A percentile compares a stretch with the other conserved stretches of the same genome.
Conservation (phyloP, 2,329 filamentous ascomycete species). For the Hymenoscyphus repandus region DNA sequence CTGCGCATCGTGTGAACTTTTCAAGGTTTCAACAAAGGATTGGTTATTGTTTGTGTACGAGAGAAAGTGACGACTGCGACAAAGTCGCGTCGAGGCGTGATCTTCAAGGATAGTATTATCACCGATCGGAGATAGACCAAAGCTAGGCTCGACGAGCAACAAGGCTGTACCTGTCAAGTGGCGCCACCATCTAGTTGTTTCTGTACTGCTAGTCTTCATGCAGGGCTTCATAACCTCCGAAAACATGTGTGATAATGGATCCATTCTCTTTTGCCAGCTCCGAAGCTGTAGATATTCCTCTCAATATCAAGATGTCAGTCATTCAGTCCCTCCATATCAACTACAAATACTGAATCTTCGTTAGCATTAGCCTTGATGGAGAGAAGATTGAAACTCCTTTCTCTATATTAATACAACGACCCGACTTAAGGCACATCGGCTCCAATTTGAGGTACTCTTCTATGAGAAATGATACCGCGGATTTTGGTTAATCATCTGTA, state of each 20-base stretch:
- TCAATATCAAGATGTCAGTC: slow-evolving; percentile 58
- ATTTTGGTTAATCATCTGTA: slow-evolving; percentile 31
- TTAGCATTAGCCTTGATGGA: slow-evolving; percentile 70
- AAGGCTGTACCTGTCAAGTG: too few relatives aligned
- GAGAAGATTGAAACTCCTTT: slow-evolving; percentile 69
- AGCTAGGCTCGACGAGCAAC: too few relatives aligned
- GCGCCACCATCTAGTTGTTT: too few relatives aligned
- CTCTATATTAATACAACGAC: slow-evolving; percentile 71
- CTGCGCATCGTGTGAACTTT: too few relatives aligned
- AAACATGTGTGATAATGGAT: slow-evolving; percentile 58
- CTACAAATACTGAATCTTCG: slow-evolving; percentile 27
- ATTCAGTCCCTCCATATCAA: not conserved
- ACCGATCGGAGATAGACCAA: too few relatives aligned
- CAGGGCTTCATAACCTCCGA: not conserved
- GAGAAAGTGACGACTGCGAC: too few relatives aligned
- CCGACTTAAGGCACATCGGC: slow-evolving; percentile 79
- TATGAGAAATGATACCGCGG: not conserved
- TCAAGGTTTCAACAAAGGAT: too few relatives aligned
- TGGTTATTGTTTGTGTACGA: too few relatives aligned
- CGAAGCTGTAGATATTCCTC: slow-evolving; percentile 70
- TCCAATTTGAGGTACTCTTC: slow-evolving; percentile 68
- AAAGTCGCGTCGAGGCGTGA: too few relatives aligned
- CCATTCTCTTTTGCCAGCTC: slow-evolving; percentile 94
- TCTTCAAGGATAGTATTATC: too few relatives aligned
- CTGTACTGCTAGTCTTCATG: not conserved